Evolutionary conservation across 768 basidiomycete genomes (phyloP), one percentile per base, ranked within the genome.

Genomic region (Phylloporus sp.): DNA sequence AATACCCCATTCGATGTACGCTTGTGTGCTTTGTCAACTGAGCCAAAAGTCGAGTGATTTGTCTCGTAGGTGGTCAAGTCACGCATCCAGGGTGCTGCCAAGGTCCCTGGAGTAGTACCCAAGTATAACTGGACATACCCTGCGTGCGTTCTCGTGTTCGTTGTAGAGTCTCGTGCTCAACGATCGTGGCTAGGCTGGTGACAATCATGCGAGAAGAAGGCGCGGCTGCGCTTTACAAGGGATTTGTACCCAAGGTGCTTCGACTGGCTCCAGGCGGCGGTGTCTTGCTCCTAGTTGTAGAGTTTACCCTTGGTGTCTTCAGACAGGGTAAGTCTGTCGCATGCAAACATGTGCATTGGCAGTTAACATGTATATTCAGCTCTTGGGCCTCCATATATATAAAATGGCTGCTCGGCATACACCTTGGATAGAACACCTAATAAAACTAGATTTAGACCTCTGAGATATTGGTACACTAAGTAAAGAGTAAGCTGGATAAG

Each of bases 71-170:
- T 98, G 56, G 90, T 97, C 54, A 97, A 98, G 72, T 94, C 93
- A 15, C 88, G 95, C 41, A 94, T 98, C 34, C 97, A 99, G 72
- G 85, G 88, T 39, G 71, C 80, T 18, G 73, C 74, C 36, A 81
- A 77, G 56, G 62, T 76, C 26, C 80, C 87, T 0, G 91, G 91
- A 15, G 82, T 84, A n/a, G 70, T 70, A 2, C 88, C 88, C 18
- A 95, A 93, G 64, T 94, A 95, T 72, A 89, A 88, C 71, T 97
- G 95, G 95, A 86, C 95, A 48, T 94, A 95, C 73, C 94, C 95
- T 15, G 88, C 91, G 53, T 80, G 58, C 29, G 73, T 54, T 39
- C 26, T 48, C 24, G 58, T 28, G 16, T 3, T 28, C 4, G 20
- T 7, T 34, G 11, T 55, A 6, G 11, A 4, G 45, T 11, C 20